A percentile compares a stretch with the other conserved stretches of the same genome.
Evolutionary conservation across 768 basidiomycete genomes (phyloP).

Genomic region (Amanita brunnescens): DNA sequence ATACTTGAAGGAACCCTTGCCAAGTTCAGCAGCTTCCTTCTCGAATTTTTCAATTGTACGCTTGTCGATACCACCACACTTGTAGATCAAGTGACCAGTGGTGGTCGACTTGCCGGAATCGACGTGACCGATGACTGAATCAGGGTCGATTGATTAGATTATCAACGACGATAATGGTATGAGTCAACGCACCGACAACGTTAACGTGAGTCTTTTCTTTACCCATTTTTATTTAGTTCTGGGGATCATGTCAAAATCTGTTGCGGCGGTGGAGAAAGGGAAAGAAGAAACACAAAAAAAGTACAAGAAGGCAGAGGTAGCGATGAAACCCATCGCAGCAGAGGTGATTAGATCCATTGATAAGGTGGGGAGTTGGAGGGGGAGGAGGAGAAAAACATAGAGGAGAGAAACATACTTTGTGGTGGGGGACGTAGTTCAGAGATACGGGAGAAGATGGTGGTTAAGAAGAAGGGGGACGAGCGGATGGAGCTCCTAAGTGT

Average conservation of each 20-base stretch:
- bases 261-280: constrained; percentile 11
- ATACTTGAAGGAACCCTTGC: constrained; percentile 98
- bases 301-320: constrained; percentile 10
- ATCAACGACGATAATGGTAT: constrained; percentile 20
- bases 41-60: constrained; percentile 99
- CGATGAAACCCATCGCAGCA: constrained; percentile 18
- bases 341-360: constrained; percentile 20
- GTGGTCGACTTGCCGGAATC: constrained; percentile 99
- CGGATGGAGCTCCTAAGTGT: constrained; percentile 30
- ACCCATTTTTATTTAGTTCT: constrained; percentile 59
- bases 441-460: constrained; percentile 34
- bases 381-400: constrained; percentile 8
- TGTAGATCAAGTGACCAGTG: constrained; percentile 99
- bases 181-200: constrained; percentile 74
- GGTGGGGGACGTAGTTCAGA: constrained; percentile 20
- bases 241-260: not conserved
- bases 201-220: constrained; percentile 96
- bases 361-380: constrained; percentile 5
- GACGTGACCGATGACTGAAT: constrained; percentile 93
- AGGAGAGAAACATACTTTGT: constrained; percentile 29
- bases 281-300: constrained; percentile 13
- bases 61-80: constrained; percentile 99
- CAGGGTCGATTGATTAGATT: constrained; percentile 16
- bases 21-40: constrained; percentile 99
- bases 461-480: constrained; percentile 33